Conservation (phyloP, 352 stramenopile species). For the Pythium rishiriense region DNA sequence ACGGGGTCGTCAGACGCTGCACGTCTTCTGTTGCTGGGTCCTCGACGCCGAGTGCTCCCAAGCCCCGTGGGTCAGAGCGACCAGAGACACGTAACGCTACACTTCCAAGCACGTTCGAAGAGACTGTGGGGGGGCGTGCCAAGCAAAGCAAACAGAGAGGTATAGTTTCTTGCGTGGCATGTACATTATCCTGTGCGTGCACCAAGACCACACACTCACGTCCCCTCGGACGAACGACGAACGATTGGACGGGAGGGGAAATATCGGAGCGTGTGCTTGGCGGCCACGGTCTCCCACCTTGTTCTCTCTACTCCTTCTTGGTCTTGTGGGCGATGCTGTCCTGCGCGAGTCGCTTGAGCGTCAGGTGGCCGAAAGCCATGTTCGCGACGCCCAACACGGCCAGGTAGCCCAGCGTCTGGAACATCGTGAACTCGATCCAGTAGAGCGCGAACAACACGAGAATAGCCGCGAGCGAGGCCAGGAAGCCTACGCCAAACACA, state of each 20-base stretch:
- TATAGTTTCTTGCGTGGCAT: background rate
- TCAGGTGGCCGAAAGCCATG: slow-evolving; percentile 71
- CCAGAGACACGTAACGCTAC: background rate
- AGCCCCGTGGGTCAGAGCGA: too few species aligned
- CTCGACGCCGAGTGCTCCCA: background rate
- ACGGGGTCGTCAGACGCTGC: background rate
- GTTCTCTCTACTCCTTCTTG: slow-evolving; percentile 55
- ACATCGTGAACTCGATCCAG: slow-evolving; percentile 91
- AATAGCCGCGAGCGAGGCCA: slow-evolving; percentile 70
- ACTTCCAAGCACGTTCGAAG: background rate
- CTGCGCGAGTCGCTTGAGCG: slow-evolving; percentile 74
- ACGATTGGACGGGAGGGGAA: background rate
- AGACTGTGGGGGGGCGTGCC: background rate
- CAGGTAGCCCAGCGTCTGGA: slow-evolving; percentile 76
- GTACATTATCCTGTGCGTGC: background rate
- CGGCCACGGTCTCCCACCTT: background rate
- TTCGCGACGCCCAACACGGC: slow-evolving; percentile 55
- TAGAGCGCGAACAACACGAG: slow-evolving; percentile 82
- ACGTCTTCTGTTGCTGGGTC: background rate
- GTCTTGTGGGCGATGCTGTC: slow-evolving; percentile 35
- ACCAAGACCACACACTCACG: background rate
- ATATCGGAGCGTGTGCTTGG: background rate
- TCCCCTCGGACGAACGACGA: background rate
- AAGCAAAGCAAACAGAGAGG: background rate
- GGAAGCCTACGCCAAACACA: slow-evolving; percentile 70